Conservation (phyloP, 345 rosid species). For the Melaleuca quinquenervia region DNA sequence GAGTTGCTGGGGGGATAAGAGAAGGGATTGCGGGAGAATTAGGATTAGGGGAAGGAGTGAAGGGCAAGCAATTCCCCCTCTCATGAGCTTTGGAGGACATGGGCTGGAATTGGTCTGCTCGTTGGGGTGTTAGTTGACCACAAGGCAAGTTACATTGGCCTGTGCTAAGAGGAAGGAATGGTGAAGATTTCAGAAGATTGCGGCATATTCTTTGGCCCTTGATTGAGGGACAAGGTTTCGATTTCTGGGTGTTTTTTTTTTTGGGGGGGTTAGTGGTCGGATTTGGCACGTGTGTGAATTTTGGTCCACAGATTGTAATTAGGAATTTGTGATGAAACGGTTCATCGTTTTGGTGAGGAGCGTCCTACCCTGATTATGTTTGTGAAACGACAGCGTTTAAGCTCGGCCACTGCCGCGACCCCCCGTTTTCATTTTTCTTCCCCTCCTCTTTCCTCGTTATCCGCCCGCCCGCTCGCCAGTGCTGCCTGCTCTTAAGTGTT, state of each 20-base stretch:
- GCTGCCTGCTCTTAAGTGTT: not conserved
- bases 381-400: not conserved
- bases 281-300: not conserved
- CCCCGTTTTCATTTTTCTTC: not conserved
- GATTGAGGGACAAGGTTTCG: not conserved
- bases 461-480: not conserved
- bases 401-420: not conserved
- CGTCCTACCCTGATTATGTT: not conserved
- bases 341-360: not conserved
- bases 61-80: not conserved
- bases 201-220: not conserved
- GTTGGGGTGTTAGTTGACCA: constrained; percentile 2
- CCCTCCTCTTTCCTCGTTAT: not conserved
- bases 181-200: not conserved
- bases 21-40: constrained; percentile 40
- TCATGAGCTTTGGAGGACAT: not conserved
- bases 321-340: not conserved
- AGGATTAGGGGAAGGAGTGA: not conserved
- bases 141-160: constrained; percentile 8
- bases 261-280: not conserved
- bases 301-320: not conserved
- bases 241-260: not conserved
- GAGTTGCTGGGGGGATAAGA: constrained; percentile 17
- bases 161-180: not conserved
- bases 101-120: not conserved